Percentiles rank a stretch among this genome's conserved stretches.
phyloP scores from a whole-genome alignment of 2,329 filamentous ascomycete genomes.

The Venturia nashicola region DNA sequence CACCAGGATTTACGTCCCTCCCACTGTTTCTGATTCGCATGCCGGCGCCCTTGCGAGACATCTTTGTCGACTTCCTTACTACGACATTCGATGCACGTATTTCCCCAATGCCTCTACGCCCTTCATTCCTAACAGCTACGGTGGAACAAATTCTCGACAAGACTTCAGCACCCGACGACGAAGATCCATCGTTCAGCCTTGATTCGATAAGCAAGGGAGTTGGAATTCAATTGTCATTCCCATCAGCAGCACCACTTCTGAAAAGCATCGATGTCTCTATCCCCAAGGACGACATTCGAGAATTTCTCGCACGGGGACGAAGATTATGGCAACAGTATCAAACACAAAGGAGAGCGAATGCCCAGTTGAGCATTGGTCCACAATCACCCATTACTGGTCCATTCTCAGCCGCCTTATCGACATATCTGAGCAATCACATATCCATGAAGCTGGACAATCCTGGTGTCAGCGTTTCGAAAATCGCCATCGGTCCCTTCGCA shows the following conservation, averaged over 20 bases:
- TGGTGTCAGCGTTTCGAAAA: conserved; percentile 6
- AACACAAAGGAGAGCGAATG: background rate
- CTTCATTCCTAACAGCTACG: conserved; percentile 8
- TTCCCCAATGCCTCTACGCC: conserved; percentile 9
- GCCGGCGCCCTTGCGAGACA: conserved; percentile 35
- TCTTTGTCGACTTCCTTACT: conserved; percentile 36
- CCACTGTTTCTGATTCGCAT: conserved; percentile 40
- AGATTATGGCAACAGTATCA: conserved; percentile 1
- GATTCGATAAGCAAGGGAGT: conserved; percentile 3
- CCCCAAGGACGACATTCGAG: conserved; percentile 9
- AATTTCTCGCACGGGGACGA: conserved; percentile 2
- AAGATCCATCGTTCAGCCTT: conserved; percentile 1
- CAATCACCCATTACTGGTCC: conserved; percentile 7
- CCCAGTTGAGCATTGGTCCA: background rate
- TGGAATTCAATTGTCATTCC: conserved; percentile 9
- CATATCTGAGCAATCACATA: conserved; percentile 10
- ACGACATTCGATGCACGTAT: conserved; percentile 36
- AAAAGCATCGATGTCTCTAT: conserved; percentile 9
- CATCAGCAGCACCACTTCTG: conserved; percentile 2
- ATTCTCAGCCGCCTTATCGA: conserved; percentile 9
- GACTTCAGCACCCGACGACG: background rate
- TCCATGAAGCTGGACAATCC: conserved; percentile 6
- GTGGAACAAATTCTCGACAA: conserved; percentile 6
- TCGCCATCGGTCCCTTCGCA: conserved; percentile 7
- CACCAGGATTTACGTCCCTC: conserved; percentile 30